Conservation (phyloP, 345 rosid species). For the Brassica carinata region DNA sequence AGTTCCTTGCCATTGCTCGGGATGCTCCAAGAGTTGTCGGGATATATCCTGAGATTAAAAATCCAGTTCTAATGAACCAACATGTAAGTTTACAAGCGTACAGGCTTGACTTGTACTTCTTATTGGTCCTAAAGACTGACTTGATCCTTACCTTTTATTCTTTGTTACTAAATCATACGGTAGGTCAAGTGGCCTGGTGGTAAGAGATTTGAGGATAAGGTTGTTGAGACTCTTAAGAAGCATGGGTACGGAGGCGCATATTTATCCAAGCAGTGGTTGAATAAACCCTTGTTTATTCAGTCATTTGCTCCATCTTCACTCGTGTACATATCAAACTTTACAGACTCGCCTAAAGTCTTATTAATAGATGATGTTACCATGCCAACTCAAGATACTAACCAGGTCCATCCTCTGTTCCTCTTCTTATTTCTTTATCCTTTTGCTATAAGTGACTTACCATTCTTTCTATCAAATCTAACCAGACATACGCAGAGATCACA, state of each 20-base stretch:
- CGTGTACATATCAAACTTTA: constrained; percentile 64
- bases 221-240: constrained; percentile 72
- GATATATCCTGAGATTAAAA: constrained; percentile 95
- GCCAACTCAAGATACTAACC: constrained; percentile 89
- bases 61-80: constrained; percentile 83
- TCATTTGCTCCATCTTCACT: constrained; percentile 95
- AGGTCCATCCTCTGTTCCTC: constrained; percentile 50
- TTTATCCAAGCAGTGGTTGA: constrained; percentile 77
- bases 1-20: constrained; percentile 71
- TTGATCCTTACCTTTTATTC: too few relatives aligned
- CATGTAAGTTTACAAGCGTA: constrained; percentile 52
- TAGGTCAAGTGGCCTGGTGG: constrained; percentile 87
- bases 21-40: constrained; percentile 92
- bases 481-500: constrained; percentile 91
- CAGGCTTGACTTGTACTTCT: background rate
- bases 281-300: constrained; percentile 82
- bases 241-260: constrained; percentile 82
- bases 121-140: background rate
- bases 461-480: constrained; percentile 27
- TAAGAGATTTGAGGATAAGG: constrained; percentile 75
- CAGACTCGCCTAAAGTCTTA: constrained; percentile 71
- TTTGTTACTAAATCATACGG: background rate
- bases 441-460: background rate
- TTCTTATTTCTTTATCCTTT: background rate
- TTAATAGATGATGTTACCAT: constrained; percentile 65